A percentile compares a stretch with the other conserved stretches of the same genome.
Evolutionary conservation across 306 rosid species (phyloP).

Genomic region (Quercus glauca): DNA sequence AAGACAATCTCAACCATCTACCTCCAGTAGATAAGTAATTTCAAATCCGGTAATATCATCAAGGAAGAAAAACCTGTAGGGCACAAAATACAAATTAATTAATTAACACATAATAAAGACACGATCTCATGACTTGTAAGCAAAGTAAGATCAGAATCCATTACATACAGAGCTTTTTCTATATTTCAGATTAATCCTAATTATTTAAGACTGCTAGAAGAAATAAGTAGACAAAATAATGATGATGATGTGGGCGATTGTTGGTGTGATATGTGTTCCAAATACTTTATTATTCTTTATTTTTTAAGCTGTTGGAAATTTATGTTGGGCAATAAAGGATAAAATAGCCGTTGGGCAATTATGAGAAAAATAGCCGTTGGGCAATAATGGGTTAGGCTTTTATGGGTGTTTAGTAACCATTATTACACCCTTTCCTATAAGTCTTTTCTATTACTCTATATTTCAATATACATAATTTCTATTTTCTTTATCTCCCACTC

Average conservation of each 20-base stretch:
- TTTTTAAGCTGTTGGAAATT: too few relatives aligned
- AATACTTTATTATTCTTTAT: too few relatives aligned
- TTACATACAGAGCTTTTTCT: background rate
- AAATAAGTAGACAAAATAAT: background rate
- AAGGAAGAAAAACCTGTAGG: conserved; percentile 84
- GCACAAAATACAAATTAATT: background rate
- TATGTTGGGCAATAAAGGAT: too few relatives aligned
- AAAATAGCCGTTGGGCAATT: too few relatives aligned
- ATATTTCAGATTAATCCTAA: background rate
- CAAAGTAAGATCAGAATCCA: background rate
- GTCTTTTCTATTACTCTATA: too few relatives aligned
- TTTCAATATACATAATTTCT: too few relatives aligned
- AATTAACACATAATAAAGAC: background rate
- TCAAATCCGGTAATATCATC: conserved; percentile 93
- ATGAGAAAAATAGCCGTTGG: too few relatives aligned
- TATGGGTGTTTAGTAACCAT: too few relatives aligned
- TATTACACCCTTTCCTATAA: too few relatives aligned
- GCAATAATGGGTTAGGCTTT: too few relatives aligned
- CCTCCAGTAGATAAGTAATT: conserved; percentile 76
- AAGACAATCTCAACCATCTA: conserved; percentile 7
- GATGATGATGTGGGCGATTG: background rate
- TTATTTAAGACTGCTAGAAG: background rate
- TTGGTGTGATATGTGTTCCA: too few relatives aligned
- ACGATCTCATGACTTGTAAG: background rate
- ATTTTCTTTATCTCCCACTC: too few relatives aligned